These are phyloP conservation scores for Phytophthora agathidicida DNA, from an alignment of 352 stramenopile species.

Conservation along the genomic window DNA sequence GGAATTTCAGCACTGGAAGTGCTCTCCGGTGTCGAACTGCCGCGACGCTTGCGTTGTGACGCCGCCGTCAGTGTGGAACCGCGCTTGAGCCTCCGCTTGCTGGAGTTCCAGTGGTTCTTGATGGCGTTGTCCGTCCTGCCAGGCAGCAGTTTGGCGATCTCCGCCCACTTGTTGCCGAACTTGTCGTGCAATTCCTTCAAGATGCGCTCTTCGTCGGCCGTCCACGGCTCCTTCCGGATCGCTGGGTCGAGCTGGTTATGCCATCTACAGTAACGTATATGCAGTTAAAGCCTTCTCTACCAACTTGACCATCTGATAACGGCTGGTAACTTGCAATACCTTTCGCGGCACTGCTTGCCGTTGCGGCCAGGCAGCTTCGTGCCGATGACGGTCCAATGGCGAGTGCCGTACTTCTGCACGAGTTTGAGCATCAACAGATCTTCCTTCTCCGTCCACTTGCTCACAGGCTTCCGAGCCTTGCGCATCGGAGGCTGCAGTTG, in stretches of 20 bases:
- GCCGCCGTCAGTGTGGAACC: slow-evolving; percentile 21
- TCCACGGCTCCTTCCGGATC: slow-evolving; percentile 94
- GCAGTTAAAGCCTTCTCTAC: no score
- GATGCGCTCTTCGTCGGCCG: slow-evolving; percentile 84
- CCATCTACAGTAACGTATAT: slow-evolving; percentile 66
- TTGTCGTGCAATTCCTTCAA: slow-evolving; percentile 77
- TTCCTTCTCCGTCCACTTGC: slow-evolving; percentile 90
- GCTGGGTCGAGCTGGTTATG: slow-evolving; percentile 95
- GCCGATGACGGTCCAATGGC: slow-evolving; percentile 98
- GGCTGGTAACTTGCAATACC: slow-evolving; percentile 45
- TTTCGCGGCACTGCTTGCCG: slow-evolving; percentile 95
- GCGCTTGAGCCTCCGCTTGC: slow-evolving; percentile 76
- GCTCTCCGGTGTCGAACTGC: neutral
- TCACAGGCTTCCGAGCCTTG: slow-evolving; percentile 82
- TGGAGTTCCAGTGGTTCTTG: slow-evolving; percentile 94
- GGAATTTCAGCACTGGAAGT: slow-evolving; percentile 6
- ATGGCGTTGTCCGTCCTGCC: slow-evolving; percentile 91
- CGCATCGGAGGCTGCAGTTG: slow-evolving; percentile 19
- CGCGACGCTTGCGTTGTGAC: slow-evolving; percentile 27
- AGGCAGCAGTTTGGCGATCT: slow-evolving; percentile 90
- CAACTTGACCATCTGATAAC: slow-evolving; percentile 13
- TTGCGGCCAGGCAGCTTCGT: slow-evolving; percentile 94
- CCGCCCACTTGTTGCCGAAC: slow-evolving; percentile 91
- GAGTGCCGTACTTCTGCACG: slow-evolving; percentile 92
- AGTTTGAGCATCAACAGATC: slow-evolving; percentile 89